Evolutionary conservation across 192 early-diverging fungal genomes (phyloP).

Genomic region (Coemansia sp.): DNA sequence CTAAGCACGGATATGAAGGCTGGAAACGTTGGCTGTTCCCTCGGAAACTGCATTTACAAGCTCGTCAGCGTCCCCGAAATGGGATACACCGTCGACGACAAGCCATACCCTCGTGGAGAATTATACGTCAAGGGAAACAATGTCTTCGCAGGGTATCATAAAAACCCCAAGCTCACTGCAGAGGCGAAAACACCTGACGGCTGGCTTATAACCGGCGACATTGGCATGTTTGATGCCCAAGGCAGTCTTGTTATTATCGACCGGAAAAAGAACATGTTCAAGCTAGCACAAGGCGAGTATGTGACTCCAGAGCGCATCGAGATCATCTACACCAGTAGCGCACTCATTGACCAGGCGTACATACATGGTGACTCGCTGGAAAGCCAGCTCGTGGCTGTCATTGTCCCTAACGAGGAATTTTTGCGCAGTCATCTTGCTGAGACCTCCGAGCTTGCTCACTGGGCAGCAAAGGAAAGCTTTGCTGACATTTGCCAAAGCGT

Average conservation of each 20-base stretch:
- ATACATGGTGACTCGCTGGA: constrained; percentile 83
- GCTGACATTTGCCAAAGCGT: constrained; percentile 61
- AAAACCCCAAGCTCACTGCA: constrained; percentile 72
- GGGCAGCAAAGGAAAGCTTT: constrained; percentile 29
- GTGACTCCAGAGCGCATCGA: constrained; percentile 87
- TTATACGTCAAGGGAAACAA: constrained; percentile 76
- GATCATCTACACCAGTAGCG: constrained; percentile 57
- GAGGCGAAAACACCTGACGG: constrained; percentile 76
- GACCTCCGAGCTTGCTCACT: constrained; percentile 19
- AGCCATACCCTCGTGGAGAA: constrained; percentile 70
- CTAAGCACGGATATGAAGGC: constrained; percentile 57
- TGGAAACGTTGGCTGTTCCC: constrained; percentile 72
- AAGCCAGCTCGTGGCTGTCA: constrained; percentile 69
- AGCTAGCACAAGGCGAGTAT: constrained; percentile 75
- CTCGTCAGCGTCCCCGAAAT: constrained; percentile 78
- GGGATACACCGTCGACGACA: constrained; percentile 62
- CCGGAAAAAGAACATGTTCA: constrained; percentile 84
- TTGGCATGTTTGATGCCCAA: constrained; percentile 67
- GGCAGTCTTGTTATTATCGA: constrained; percentile 78
- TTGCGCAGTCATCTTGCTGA: constrained; percentile 51
- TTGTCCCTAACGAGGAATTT: constrained; percentile 71
- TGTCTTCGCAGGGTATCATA: constrained; percentile 76
- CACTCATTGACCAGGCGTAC: constrained; percentile 68
- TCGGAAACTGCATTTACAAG: constrained; percentile 72
- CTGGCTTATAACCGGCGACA: constrained; percentile 83